Evolutionary conservation across 1,284 basidiomycete species (phyloP).

Genomic region (Microbotryum intermedium): DNA sequence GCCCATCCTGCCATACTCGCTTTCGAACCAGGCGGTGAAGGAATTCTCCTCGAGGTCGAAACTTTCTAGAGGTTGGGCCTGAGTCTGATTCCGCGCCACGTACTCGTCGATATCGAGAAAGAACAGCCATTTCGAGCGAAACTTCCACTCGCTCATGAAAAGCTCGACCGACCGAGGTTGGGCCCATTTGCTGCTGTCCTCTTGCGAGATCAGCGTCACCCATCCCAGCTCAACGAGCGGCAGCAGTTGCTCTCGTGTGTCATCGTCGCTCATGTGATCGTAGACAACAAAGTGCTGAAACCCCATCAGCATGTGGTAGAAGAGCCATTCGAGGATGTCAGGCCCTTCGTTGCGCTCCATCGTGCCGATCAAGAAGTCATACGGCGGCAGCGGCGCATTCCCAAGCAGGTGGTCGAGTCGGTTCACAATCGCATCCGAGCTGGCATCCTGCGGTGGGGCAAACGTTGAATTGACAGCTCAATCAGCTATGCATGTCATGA

Average conservation of each 20-base stretch:
- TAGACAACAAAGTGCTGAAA: constrained; percentile 8
- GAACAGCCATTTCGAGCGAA: neutral
- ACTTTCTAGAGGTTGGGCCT: neutral
- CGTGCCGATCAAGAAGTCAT: constrained; percentile 6
- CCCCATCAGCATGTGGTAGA: constrained; percentile 10
- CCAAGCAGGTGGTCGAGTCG: neutral
- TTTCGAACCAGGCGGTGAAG: constrained; percentile 1
- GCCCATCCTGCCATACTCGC: neutral
- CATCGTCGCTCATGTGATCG: constrained; percentile 1
- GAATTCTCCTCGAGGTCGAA: neutral
- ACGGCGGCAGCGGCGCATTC: neutral
- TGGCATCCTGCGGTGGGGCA: constrained; percentile 39
- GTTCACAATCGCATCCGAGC: neutral
- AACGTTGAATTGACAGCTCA: constrained; percentile 37
- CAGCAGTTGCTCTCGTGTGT: neutral
- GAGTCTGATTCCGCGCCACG: neutral
- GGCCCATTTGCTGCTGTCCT: neutral
- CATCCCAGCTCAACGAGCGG: constrained; percentile 6
- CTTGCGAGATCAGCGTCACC: neutral
- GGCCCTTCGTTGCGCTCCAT: constrained; percentile 4
- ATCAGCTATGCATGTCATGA: neutral
- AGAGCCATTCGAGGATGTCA: constrained; percentile 6
- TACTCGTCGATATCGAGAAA: constrained; percentile 11
- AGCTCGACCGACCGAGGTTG: neutral
- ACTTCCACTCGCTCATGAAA: constrained; percentile 1